Base-by-base conservation (phyloP, 352 stramenopile genomes). In the Phytophthora pistaciae region DNA sequence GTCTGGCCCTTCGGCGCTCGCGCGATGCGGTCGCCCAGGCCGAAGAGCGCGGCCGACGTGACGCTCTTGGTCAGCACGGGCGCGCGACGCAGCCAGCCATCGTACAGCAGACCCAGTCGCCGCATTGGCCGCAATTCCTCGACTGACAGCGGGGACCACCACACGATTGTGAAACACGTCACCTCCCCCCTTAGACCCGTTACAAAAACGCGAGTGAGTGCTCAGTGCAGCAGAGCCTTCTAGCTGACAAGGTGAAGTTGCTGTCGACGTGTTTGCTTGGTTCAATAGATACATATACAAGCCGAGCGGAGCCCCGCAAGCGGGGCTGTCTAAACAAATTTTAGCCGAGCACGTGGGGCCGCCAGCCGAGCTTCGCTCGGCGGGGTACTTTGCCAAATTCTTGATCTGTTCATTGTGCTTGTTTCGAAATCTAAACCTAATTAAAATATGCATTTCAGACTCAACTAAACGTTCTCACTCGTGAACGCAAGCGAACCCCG, bases 21-120 rank as follows among this genome's bases (percentile, higher is more conserved):
- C 36, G 84, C 84, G n/a, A 80, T 72, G 48, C 78, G 77, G 44
- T 92, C 84, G 29, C 78, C 84, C 9, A 79, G 58, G 23, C 82
- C 78, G 57, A 92, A 90, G 14, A 92, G 76, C 20, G 76, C n/a
- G 14, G 71, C 79, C 4, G 84, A 85, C 20, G 84, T 91, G 33
- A 87, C 53, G 60, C 74, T 77, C 72, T 91, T 92, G 46, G 82
- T 90, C 44, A 85, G 50, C 65, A 91, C 54, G 11, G 84, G 84
- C 16, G 80, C 73, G 55, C 72, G 56, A 50, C 77, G 71, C 42
- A 92, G 68, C 64, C 76, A 80, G 55, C 69, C 62, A 56, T 82
- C 70, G 70, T 92, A 92, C 10, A 82, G 9, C 33, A 73, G 59
- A 21, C 52, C 66, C 18, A 84, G 56, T 54, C 74, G 56, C 23